Conservation (phyloP, 2,329 filamentous ascomycete species). For the Fusarium sp. region DNA sequence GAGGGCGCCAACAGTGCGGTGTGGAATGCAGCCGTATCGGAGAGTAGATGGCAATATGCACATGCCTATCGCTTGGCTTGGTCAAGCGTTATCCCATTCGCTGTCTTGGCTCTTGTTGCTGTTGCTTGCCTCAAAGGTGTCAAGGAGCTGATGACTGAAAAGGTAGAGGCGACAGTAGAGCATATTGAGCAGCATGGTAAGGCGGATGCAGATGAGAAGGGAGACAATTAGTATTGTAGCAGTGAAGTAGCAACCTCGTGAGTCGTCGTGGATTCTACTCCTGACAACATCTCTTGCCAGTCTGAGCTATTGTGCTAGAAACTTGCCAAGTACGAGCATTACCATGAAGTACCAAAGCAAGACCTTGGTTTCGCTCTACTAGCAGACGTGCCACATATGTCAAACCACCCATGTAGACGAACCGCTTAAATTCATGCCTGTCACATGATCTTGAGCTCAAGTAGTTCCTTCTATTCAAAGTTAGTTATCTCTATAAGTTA, state of each 20-base stretch:
- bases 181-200: background rate
- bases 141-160: slow-evolving; percentile 12
- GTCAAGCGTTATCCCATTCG: slow-evolving; percentile 11
- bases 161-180: slow-evolving; percentile 12
- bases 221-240: background rate
- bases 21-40: slow-evolving; percentile 8
- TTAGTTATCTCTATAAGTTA: background rate
- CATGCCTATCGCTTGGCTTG: slow-evolving; percentile 11
- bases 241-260: background rate
- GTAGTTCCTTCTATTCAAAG: background rate
- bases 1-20: slow-evolving; percentile 3
- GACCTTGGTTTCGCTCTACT: background rate
- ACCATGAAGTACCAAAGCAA: background rate
- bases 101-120: slow-evolving; percentile 9
- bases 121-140: slow-evolving; percentile 6
- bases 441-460: background rate
- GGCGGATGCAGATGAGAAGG: slow-evolving; percentile 1
- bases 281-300: background rate
- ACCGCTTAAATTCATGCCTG: background rate
- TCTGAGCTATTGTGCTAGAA: background rate
- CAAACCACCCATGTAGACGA: background rate
- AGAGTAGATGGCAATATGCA: slow-evolving; percentile 14
- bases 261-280: background rate
- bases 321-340: background rate
- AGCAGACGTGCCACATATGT: background rate